A percentile compares a stretch with the other conserved stretches of the same genome.
phyloP scores from a whole-genome alignment of 306 rosid genomes.

The Cercis canadensis region DNA sequence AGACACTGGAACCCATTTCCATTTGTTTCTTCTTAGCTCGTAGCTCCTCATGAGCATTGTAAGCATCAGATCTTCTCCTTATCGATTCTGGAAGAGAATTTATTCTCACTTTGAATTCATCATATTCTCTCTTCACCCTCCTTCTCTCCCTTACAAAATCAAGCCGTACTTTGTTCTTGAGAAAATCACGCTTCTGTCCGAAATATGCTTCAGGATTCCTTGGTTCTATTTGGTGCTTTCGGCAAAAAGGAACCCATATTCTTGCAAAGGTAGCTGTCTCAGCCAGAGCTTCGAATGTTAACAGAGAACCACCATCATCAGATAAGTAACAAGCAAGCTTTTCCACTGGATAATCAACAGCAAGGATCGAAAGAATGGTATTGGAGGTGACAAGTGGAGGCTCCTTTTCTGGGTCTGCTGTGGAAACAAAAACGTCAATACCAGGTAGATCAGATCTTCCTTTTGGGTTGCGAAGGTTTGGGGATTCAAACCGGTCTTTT shows the following conservation, averaged over 20 bases:
- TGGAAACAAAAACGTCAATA: conserved; percentile 85
- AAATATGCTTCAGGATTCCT: conserved; percentile 88
- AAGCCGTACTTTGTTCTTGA: conserved; percentile 79
- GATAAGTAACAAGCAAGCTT: conserved; percentile 86
- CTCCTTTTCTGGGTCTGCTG: conserved; percentile 89
- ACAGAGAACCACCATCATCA: conserved; percentile 85
- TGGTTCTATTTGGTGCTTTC: conserved; percentile 75
- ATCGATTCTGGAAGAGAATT: conserved; percentile 84
- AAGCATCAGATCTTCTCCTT: conserved; percentile 83
- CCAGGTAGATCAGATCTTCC: conserved; percentile 88
- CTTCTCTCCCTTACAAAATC: conserved; percentile 90
- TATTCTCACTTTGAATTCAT: conserved; percentile 84
- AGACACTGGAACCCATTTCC: conserved; percentile 58
- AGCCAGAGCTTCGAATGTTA: conserved; percentile 88
- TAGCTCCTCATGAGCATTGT: conserved; percentile 86
- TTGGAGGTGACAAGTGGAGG: conserved; percentile 90
- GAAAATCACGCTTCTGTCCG: conserved; percentile 80
- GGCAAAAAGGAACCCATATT: conserved; percentile 84
- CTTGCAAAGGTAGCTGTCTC: conserved; percentile 85
- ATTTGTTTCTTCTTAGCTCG: conserved; percentile 78
- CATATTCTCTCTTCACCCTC: conserved; percentile 84
- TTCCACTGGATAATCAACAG: conserved; percentile 82
- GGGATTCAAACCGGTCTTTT: conserved; percentile 74
- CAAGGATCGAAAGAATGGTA: conserved; percentile 86
- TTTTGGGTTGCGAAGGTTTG: conserved; percentile 77